Base-by-base conservation (phyloP, 352 stramenopile species). In the Globisporangium lucens region DNA sequence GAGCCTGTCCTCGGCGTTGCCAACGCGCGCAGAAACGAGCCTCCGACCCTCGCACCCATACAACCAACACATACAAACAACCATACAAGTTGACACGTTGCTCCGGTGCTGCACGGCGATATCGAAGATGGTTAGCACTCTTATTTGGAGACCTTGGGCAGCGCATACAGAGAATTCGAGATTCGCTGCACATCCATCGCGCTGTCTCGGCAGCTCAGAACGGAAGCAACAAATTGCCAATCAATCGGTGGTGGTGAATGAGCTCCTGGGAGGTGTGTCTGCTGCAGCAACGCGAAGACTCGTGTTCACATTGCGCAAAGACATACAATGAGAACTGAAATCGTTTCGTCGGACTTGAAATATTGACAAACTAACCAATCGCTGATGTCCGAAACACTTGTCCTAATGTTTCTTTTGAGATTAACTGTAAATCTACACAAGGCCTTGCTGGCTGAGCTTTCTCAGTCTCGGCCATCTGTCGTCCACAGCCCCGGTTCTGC, bases 81-180 rank as follows among this genome's bases (percentile, higher is more conserved):
- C 59, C 30, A 65, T 51, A 56, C 15, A 29, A 56, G 43, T 22
- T 65, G 59, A 65, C 59, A 65, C 4, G 24, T n/a, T 43, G 59
- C 15, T 27, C 43, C 20, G 59, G 59, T 33, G 59, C 38, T 65
- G 59, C 59, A 41, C 46, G 29, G 15, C 41, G 4, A 17, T 5
- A n/a, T n/a, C 51, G 51, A 58, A 38, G 52, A 58, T 58, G 52
- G 27, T 58, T 58, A 58, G 52, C 52, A 58, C 52, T 7, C 22
- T 7, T 3, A 38, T 24, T 24, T 24, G 10, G 24, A 20, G n/a
- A 5, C 22, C 51, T 17, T 27, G 49, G n/a, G 0, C 22, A 24
- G 24, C 27, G 27, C 52, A 58, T 58, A 13, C 52, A 58, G 27
- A 20, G 6, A 13, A 22, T 22, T 27, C 24, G 27, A 58, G 52